These are phyloP conservation scores for Penicillium olsonii DNA, from an alignment of 2,329 filamentous ascomycete genomes.

Conservation along the genomic window DNA sequence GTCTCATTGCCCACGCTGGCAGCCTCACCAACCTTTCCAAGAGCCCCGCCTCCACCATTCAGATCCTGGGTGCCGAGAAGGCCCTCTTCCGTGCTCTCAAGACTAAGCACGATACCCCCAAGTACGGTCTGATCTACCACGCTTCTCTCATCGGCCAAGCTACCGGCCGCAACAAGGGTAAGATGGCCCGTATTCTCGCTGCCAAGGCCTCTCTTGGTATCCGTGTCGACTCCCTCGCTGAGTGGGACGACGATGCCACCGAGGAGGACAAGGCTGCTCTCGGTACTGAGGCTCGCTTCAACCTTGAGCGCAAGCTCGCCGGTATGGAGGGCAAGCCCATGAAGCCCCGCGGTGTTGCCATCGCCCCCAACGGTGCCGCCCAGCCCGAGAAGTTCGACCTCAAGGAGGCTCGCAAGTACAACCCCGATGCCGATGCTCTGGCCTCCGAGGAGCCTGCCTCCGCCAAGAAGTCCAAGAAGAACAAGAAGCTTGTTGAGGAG, in stretches of 20 bases:
- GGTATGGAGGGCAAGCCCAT: conserved; percentile 86
- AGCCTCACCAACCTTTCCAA: conserved; percentile 95
- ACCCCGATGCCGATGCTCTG: conserved; percentile 86
- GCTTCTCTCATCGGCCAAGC: conserved; percentile 94
- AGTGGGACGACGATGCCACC: conserved; percentile 74
- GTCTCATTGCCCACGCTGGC: conserved; percentile 91
- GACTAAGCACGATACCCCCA: conserved; percentile 98
- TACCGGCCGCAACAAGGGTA: conserved; percentile 97
- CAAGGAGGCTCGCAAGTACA: conserved; percentile 93
- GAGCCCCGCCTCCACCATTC: conserved; percentile 90
- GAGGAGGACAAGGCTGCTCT: conserved; percentile 87
- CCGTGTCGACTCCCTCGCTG: conserved; percentile 84
- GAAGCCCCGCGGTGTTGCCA: conserved; percentile 71
- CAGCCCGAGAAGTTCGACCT: conserved; percentile 74
- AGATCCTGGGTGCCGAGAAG: conserved; percentile 98
- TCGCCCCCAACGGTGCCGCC: conserved; percentile 71
- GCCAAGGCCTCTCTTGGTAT: conserved; percentile 92
- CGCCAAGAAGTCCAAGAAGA: conserved; percentile 46
- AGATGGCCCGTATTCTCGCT: conserved; percentile 94
- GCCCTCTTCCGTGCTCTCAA: conserved; percentile 97
- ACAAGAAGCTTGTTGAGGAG: conserved; percentile 51
- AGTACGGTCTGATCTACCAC: conserved; percentile 95
- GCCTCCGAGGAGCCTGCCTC: conserved; percentile 62
- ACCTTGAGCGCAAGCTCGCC: conserved; percentile 52
- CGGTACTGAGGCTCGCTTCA: conserved; percentile 62